Evolutionary conservation across 306 rosid genomes (phyloP), one percentile per base, ranked within the genome.

Genomic region (Glycine latifolia): DNA sequence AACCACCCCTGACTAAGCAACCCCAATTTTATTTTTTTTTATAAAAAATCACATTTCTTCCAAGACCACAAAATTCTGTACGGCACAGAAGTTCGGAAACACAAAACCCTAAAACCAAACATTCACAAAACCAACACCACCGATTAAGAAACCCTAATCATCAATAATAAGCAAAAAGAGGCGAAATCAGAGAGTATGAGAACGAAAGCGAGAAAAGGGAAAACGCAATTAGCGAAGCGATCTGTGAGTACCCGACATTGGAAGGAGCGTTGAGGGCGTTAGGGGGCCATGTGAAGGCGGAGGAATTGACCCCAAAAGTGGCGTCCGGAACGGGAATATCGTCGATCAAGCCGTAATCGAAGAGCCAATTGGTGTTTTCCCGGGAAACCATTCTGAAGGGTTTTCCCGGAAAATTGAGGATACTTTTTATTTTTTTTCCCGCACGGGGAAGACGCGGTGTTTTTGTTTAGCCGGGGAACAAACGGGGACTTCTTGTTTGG

Each of bases 341-440:
- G 67, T 96, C 99, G 33, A 93, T 89, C 63, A 96, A 78, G 14
- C 81, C 94, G 53, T 89, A 96, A 81, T 93, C 98, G 75, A 62
- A 87, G 47, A 90, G 78, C 99, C 98, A 96, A 79, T 93, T 92
- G 82, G 90, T 87, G 80, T 85, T 96, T 91, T 93, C 99, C 81
- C 97, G 97, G 80, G 99, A 89, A 72, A 86, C 98, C 99, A 96
- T 96, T 26, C 31, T 26, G 31, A 26, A 26, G 31, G 31, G 31
- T 26, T 79, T 76, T 83, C 85, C 85, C 86, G 90, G 89, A 60
- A 82, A 74, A 44, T 69, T 56, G 17, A 20, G 66, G 67, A 39
- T 63, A 78, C 41, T 37, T 37, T 37, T 37, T 37, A 78, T 85
- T 63, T 66, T 63, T 66, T 77, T 85, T 65, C 81, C 63, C 82